Evolutionary conservation across 176 grass and related monocot species (phyloP).

Genomic region (Neostapfia colusana): DNA sequence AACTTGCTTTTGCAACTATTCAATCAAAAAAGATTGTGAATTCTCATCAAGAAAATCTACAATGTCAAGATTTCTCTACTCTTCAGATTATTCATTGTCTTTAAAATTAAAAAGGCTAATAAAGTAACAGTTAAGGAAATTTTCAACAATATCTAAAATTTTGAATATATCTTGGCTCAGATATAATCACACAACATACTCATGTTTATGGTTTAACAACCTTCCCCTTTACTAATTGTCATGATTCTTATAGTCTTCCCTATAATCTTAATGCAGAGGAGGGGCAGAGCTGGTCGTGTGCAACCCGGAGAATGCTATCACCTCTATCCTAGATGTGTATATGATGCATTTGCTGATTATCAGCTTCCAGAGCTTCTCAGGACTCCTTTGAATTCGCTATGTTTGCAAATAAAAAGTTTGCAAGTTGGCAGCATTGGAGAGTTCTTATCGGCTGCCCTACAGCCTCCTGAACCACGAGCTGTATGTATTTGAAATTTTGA

Average conservation of each 20-base stretch:
- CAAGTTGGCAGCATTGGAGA: conserved; percentile 82
- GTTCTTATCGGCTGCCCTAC: conserved; percentile 85
- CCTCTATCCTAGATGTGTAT: conserved; percentile 96
- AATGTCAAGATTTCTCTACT: background rate
- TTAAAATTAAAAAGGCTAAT: conserved; percentile 7
- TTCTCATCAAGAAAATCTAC: background rate
- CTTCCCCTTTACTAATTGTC: conserved; percentile 9
- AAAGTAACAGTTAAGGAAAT: background rate
- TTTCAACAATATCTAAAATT: background rate
- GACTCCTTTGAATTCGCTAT: conserved; percentile 92
- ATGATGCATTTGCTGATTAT: conserved; percentile 91
- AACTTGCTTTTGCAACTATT: background rate
- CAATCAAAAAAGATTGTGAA: background rate
- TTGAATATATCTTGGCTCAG: background rate
- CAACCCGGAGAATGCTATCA: conserved; percentile 96
- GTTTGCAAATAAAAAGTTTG: conserved; percentile 98
- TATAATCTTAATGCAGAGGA: conserved; percentile 60
- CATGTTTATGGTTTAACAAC: conserved; percentile 16
- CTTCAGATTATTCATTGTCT: background rate
- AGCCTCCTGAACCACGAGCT: conserved; percentile 77
- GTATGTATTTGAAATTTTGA: conserved; percentile 70
- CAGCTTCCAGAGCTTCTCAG: conserved; percentile 91
- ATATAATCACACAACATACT: conserved; percentile 16
- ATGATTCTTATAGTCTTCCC: conserved; percentile 26
- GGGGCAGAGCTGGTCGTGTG: conserved; percentile 89